Base-by-base conservation (phyloP, 2,329 filamentous ascomycete species). In the Fusarium austroafricanum region DNA sequence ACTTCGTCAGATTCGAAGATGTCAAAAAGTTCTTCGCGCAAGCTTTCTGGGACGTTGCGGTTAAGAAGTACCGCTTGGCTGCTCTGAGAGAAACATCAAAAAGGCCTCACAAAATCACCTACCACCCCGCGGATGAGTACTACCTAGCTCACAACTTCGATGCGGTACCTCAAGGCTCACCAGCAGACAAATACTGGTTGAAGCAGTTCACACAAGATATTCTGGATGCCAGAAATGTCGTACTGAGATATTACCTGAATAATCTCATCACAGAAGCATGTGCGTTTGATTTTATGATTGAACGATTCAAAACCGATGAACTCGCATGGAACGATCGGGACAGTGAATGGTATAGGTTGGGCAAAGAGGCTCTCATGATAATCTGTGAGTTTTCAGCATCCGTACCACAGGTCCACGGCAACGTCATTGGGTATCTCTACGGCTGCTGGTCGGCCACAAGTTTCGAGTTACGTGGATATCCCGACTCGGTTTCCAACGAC, bases 11-110 rank as follows among this genome's bases (percentile, higher is more conserved):
- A 12, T 50, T 70, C 20, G 54, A 56, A 3, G 61, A 68, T 10
- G 40, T 67, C 2, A 42, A 60, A 8, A 66, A 65, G 11, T 55
- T 68, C 35, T 78, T 76, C 47, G 65, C 46, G 0, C 52, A 71
- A 11, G 61, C 58, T 10, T 78, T 75, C 57, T 78, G 76, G 76
- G 42, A 67, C 17, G 61, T 52, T 12, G 55, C 68, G 10, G 55
- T 77, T 2, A 23, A 21, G 3, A 75, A 65, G 21, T 77, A 71
- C 29, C 75, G 76, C 11, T 51, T 62, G 18, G 57, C 68, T 3
- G 71, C 74, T 6, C 31, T 75, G 12, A 65, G 65, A 8, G 56
- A 67, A 18, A 20, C 61, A 7, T 53, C 70, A 4, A 39, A 33
- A 8, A 66, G 58, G 26, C 71, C 67, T 42, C 56, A 68, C 40